Percentiles rank a stretch among this genome's conserved stretches.
phyloP scores from a whole-genome alignment of 805 yeast genomes.

The Candida sphagnicola region DNA sequence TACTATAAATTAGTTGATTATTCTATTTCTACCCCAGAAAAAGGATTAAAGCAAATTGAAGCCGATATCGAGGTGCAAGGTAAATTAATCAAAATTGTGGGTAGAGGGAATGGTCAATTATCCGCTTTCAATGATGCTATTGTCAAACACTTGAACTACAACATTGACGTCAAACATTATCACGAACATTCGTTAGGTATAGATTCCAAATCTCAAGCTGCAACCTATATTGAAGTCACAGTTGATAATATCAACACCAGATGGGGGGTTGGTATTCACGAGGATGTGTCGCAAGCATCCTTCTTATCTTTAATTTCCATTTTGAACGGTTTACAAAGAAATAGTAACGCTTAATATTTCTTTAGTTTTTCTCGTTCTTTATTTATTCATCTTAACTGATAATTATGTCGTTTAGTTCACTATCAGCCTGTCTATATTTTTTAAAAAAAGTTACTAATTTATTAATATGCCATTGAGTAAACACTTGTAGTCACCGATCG shows the following conservation, averaged over 20 bases:
- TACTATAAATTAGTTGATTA: conserved; percentile 43
- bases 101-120: conserved; percentile 80
- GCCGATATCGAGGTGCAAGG: conserved; percentile 50
- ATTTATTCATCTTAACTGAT: too few species aligned
- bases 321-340: conserved; percentile 43
- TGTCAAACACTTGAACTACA: conserved; percentile 41
- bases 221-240: conserved; percentile 53
- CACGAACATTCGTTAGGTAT: conserved; percentile 78
- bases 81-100: conserved; percentile 38
- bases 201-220: conserved; percentile 70
- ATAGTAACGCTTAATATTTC: background rate
- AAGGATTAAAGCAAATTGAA: conserved; percentile 38
- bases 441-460: too few species aligned
- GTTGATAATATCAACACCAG: conserved; percentile 32
- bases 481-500: too few species aligned
- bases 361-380: background rate
- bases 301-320: conserved; percentile 65
- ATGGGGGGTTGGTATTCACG: conserved; percentile 95
- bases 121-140: conserved; percentile 70
- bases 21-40: conserved; percentile 37
- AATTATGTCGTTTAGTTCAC: too few species aligned
- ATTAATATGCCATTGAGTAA: too few species aligned
- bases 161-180: conserved; percentile 62
- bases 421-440: too few species aligned
- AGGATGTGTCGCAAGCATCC: conserved; percentile 85